phyloP scores from a whole-genome alignment of 345 rosid genomes.

The Gossypium australe region DNA sequence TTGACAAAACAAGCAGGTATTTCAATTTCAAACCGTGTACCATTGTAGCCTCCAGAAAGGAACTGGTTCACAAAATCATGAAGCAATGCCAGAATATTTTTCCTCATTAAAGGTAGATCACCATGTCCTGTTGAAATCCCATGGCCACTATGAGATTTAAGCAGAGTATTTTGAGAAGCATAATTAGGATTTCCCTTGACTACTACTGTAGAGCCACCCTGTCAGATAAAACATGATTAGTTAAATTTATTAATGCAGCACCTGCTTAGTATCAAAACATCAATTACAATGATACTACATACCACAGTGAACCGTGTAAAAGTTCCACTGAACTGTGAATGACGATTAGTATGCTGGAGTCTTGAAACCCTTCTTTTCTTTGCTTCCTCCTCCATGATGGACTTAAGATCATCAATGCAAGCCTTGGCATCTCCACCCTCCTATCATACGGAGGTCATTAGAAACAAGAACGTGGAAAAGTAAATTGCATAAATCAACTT shows the following conservation, averaged over 20 bases:
- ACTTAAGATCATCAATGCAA: conserved; percentile 58
- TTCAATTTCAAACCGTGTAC: conserved; percentile 33
- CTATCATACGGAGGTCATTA: conserved; percentile 23
- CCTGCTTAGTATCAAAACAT: conserved; percentile 4
- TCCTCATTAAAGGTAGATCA: conserved; percentile 41
- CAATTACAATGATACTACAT: conserved; percentile 13
- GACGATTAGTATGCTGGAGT: conserved; percentile 38
- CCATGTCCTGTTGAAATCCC: conserved; percentile 53
- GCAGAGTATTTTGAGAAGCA: conserved; percentile 30
- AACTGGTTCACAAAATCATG: conserved; percentile 78
- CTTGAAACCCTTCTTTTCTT: conserved; percentile 57
- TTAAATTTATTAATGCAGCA: conserved; percentile 6
- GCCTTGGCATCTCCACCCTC: conserved; percentile 38
- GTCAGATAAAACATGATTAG: conserved; percentile 13
- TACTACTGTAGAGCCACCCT: conserved; percentile 88
- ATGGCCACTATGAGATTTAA: conserved; percentile 40
- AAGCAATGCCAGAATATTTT: conserved; percentile 50
- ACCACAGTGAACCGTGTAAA: conserved; percentile 82
- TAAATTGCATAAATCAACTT: background rate
- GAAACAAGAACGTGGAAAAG: background rate
- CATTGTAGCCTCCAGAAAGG: conserved; percentile 81
- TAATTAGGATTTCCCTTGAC: conserved; percentile 54
- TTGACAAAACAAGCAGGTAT: background rate
- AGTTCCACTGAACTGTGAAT: conserved; percentile 84
- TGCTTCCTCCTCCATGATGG: conserved; percentile 68